Conservation (phyloP, 2,329 filamentous ascomycete genomes). For the Ophiostoma novo-ulmi region DNA sequence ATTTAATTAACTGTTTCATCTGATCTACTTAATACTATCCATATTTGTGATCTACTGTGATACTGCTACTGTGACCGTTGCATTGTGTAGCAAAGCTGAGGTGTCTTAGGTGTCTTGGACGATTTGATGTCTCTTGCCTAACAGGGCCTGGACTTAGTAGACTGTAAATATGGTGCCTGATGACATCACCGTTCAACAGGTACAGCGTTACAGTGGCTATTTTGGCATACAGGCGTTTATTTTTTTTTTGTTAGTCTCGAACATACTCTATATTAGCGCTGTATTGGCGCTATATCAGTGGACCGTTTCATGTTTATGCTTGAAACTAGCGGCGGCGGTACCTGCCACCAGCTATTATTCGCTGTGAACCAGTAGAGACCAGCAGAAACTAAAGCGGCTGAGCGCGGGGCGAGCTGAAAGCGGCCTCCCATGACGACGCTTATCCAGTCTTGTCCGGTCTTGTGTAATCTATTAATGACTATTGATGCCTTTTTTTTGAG, state of each 20-base stretch:
- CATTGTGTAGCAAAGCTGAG: background rate
- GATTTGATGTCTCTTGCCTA: background rate
- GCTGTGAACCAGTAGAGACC: background rate
- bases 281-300: background rate
- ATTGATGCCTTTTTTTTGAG: background rate
- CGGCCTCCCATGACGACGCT: constrained; percentile 5
- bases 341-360: background rate
- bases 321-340: constrained; percentile 11
- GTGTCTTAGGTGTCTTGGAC: background rate
- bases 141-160: background rate
- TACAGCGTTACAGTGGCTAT: background rate
- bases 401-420: constrained; percentile 13
- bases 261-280: background rate
- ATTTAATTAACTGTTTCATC: background rate
- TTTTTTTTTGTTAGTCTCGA: background rate
- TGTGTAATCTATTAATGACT: background rate
- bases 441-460: background rate
- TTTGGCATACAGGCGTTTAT: background rate
- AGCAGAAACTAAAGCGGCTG: background rate
- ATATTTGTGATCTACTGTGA: background rate
- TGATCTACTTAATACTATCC: background rate
- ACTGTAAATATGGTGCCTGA: background rate
- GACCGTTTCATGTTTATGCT: background rate
- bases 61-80: background rate
- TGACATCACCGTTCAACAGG: constrained; percentile 1